Percentiles rank a stretch among this genome's conserved stretches.
These are phyloP conservation scores for Taiozyma onychis DNA, from an alignment of 1,139 yeast species.

Conservation along the genomic window DNA sequence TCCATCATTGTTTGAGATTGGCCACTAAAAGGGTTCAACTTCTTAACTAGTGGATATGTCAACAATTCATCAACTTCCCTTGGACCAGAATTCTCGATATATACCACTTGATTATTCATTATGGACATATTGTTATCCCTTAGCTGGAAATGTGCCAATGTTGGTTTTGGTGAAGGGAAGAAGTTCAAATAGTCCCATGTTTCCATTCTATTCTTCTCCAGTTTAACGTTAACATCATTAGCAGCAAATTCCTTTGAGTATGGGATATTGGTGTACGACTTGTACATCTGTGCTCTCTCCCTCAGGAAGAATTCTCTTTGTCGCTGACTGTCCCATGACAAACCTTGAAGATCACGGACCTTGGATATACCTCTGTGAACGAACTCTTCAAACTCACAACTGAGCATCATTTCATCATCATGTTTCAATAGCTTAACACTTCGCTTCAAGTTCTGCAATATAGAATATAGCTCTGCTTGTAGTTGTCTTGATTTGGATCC, in stretches of 20 bases:
- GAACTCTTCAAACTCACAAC: not conserved
- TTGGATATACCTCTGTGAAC: not conserved
- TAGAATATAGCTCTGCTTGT: not conserved
- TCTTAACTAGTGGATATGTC: conserved; percentile 24
- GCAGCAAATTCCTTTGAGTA: conserved; percentile 18
- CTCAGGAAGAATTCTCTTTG: conserved; percentile 17
- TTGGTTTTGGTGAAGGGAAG: conserved; percentile 41
- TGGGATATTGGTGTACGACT: conserved; percentile 20
- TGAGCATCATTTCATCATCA: not conserved
- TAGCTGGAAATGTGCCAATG: conserved; percentile 52
- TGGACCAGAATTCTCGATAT: conserved; percentile 25
- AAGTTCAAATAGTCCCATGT: conserved; percentile 38
- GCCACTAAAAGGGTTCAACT: conserved; percentile 27
- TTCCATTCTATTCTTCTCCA: conserved; percentile 24
- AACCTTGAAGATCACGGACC: conserved; percentile 20
- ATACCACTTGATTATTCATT: conserved; percentile 4
- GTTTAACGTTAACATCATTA: conserved; percentile 6
- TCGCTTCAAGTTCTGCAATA: conserved; percentile 2
- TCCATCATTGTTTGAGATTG: conserved; percentile 37
- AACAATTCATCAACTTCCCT: conserved; percentile 28
- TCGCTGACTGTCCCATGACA: conserved; percentile 20
- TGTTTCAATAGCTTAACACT: not conserved
- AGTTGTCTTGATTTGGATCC: not conserved
- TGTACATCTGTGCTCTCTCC: conserved; percentile 17
- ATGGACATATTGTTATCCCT: conserved; percentile 37